These are phyloP conservation scores for Phytopythium delawarense DNA, from an alignment of 352 stramenopile species.

Conservation along the genomic window DNA sequence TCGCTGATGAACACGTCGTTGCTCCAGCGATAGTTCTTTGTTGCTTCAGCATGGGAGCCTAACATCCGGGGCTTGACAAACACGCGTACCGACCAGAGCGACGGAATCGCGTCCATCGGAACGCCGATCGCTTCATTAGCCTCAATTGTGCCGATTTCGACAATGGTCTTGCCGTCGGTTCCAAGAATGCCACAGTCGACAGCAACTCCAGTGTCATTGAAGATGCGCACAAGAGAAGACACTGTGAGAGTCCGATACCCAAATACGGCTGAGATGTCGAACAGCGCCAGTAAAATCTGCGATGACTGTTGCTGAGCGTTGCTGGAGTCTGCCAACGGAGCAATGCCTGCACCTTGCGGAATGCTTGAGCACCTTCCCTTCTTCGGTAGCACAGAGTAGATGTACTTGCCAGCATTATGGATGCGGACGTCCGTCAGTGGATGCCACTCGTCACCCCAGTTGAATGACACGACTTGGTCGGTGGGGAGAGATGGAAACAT, in stretches of 20 bases:
- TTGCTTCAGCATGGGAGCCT: neutral
- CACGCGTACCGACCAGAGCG: slow-evolving; percentile 50
- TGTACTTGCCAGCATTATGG: slow-evolving; percentile 68
- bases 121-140: slow-evolving; percentile 58
- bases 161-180: slow-evolving; percentile 54
- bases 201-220: slow-evolving; percentile 62
- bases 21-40: slow-evolving; percentile 70
- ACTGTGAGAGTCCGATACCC: slow-evolving; percentile 76
- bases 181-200: slow-evolving; percentile 58
- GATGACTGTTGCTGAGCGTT: neutral
- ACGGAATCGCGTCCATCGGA: slow-evolving; percentile 55
- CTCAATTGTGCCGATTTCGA: slow-evolving; percentile 55
- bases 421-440: slow-evolving; percentile 76
- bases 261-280: slow-evolving; percentile 69
- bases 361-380: slow-evolving; percentile 10
- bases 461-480: slow-evolving; percentile 76
- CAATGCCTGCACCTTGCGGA: slow-evolving; percentile 1
- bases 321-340: slow-evolving; percentile 2
- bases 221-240: slow-evolving; percentile 72
- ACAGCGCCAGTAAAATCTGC: slow-evolving; percentile 50
- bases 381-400: slow-evolving; percentile 61
- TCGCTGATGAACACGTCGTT: slow-evolving; percentile 76
- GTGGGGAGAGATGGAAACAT: slow-evolving; percentile 64
- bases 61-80: slow-evolving; percentile 53
- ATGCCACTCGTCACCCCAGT: slow-evolving; percentile 66